A percentile compares a stretch with the other conserved stretches of the same genome.
Evolutionary conservation across 2,329 filamentous ascomycete species (phyloP).

Genomic region (Exophiala aquamarina): DNA sequence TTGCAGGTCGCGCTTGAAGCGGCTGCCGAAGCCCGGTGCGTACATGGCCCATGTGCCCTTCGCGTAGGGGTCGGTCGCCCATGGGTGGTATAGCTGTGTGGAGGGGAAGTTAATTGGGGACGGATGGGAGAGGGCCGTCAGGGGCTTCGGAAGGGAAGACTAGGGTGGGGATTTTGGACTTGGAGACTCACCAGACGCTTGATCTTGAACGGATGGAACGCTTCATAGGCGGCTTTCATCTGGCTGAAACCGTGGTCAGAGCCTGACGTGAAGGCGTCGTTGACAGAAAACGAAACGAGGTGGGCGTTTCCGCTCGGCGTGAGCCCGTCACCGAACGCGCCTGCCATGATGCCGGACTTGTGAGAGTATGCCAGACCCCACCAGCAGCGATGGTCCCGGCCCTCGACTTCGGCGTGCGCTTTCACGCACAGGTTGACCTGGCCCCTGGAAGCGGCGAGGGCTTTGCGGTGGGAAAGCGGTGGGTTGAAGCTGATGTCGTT

Average conservation of each 20-base stretch:
- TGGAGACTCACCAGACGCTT: slow-evolving; percentile 34
- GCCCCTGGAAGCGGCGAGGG: slow-evolving; percentile 37
- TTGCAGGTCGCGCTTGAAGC: slow-evolving; percentile 4
- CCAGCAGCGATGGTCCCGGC: slow-evolving; percentile 44
- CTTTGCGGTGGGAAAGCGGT: slow-evolving; percentile 19
- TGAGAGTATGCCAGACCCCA: slow-evolving; percentile 44
- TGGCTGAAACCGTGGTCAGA: background rate
- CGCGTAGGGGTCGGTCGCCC: slow-evolving; percentile 32
- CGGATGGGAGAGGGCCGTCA: too few species aligned
- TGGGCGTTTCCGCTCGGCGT: slow-evolving; percentile 49
- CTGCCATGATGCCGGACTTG: slow-evolving; percentile 43
- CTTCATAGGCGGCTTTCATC: slow-evolving; percentile 1
- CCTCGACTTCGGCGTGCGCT: slow-evolving; percentile 45
- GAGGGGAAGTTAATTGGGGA: too few species aligned
- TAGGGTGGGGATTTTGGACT: too few species aligned
- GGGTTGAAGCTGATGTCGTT: slow-evolving; percentile 23
- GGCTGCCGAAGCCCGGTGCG: background rate
- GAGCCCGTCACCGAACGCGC: slow-evolving; percentile 47
- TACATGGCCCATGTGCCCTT: slow-evolving; percentile 32
- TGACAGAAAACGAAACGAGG: slow-evolving; percentile 46
- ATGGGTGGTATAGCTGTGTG: slow-evolving; percentile 28
- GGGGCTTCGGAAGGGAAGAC: too few species aligned
- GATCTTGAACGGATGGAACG: slow-evolving; percentile 36
- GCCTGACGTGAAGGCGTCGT: slow-evolving; percentile 20
- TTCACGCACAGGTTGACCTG: slow-evolving; percentile 51